These are phyloP conservation scores for Simplicillium aogashimaense DNA, from an alignment of 2,329 filamentous ascomycete species.

Conservation along the genomic window DNA sequence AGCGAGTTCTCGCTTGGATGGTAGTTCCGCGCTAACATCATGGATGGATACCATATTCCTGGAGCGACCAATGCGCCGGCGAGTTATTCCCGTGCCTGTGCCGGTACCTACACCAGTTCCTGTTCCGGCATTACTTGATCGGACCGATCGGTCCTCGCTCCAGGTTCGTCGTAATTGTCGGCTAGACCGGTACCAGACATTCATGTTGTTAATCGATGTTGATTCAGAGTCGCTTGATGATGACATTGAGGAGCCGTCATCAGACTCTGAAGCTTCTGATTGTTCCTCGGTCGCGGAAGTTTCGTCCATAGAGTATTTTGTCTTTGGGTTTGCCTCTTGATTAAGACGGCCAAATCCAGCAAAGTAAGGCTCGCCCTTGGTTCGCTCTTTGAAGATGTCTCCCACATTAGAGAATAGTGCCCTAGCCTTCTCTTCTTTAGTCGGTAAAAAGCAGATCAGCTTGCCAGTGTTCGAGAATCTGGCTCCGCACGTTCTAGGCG, in stretches of 20 bases:
- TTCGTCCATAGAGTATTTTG: conserved; percentile 37
- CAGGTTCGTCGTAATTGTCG: conserved; percentile 43
- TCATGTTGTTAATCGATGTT: conserved; percentile 50
- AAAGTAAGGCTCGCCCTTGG: conserved; percentile 45
- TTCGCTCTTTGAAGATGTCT: conserved; percentile 35
- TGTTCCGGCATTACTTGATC: conserved; percentile 48
- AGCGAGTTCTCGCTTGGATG: conserved; percentile 68
- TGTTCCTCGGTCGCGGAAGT: conserved; percentile 40
- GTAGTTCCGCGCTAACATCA: conserved; percentile 60
- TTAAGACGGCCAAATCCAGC: conserved; percentile 46
- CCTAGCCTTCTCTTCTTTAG: conserved; percentile 51
- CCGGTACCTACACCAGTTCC: conserved; percentile 39
- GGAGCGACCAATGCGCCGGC: conserved; percentile 34
- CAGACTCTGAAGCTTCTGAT: conserved; percentile 31
- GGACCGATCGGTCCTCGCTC: conserved; percentile 46
- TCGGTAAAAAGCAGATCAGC: conserved; percentile 59
- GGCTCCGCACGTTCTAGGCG: conserved; percentile 49
- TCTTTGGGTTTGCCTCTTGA: conserved; percentile 38
- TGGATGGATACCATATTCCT: conserved; percentile 69
- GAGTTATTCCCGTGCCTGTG: conserved; percentile 42
- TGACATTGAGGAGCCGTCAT: conserved; percentile 36
- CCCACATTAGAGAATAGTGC: conserved; percentile 36
- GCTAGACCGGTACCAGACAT: conserved; percentile 44
- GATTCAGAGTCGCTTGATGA: conserved; percentile 53
- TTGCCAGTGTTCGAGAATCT: conserved; percentile 53